Percentiles rank a stretch among this genome's conserved stretches.
Evolutionary conservation across 345 rosid species (phyloP).

Genomic region (Populus simonii): DNA sequence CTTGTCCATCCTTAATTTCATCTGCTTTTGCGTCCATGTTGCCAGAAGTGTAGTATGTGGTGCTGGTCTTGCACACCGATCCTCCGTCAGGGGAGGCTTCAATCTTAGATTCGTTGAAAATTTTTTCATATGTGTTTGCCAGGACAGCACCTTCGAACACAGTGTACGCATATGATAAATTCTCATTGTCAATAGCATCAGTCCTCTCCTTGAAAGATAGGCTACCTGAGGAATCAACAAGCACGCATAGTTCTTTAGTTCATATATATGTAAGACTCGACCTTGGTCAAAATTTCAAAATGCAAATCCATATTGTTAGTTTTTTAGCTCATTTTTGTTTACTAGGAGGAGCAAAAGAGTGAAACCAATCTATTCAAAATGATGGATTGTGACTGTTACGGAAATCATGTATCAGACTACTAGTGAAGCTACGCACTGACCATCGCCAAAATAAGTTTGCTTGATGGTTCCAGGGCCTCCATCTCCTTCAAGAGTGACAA

Average conservation of each 20-base stretch:
- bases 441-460: constrained; percentile 25
- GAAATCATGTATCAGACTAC: no score
- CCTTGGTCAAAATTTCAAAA: background rate
- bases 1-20: background rate
- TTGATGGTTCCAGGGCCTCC: constrained; percentile 39
- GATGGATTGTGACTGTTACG: no score
- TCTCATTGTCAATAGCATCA: constrained; percentile 42
- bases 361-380: background rate
- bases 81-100: constrained; percentile 28
- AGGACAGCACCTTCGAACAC: constrained; percentile 33
- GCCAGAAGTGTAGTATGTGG: constrained; percentile 21
- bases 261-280: background rate
- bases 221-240: constrained; percentile 19
- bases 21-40: constrained; percentile 9
- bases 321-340: no score
- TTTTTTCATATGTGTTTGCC: constrained; percentile 24
- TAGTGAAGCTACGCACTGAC: background rate
- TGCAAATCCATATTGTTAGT: background rate
- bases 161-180: constrained; percentile 21
- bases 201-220: constrained; percentile 32
- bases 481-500: constrained; percentile 30
- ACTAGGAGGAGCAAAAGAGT: background rate
- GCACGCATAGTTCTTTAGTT: background rate
- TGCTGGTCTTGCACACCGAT: constrained; percentile 32
- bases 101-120: constrained; percentile 29